Evolutionary conservation across 2,329 filamentous ascomycete species (phyloP).

Genomic region (Aspergillus flavus): DNA sequence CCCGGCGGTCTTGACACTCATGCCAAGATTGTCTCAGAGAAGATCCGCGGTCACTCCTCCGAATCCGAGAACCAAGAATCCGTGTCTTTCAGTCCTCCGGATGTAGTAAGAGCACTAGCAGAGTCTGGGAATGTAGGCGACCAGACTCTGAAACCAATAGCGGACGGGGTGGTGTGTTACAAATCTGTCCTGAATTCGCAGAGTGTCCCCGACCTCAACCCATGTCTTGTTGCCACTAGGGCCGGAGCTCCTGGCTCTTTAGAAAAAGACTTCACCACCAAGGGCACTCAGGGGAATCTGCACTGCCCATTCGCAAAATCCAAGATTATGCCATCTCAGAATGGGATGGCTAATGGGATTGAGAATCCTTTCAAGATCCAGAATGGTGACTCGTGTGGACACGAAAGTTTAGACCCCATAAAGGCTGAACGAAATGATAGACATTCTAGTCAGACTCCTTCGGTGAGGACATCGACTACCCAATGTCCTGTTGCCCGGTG

Average conservation of each 20-base stretch:
- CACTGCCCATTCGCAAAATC: slow-evolving; percentile 76
- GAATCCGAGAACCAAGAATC: slow-evolving; percentile 46
- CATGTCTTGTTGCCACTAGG: slow-evolving; percentile 43
- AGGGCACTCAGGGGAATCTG: slow-evolving; percentile 76
- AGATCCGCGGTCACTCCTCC: slow-evolving; percentile 34
- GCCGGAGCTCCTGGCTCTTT: slow-evolving; percentile 67
- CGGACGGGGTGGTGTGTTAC: slow-evolving; percentile 44
- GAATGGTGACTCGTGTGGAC: slow-evolving; percentile 46
- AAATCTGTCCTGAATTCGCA: slow-evolving; percentile 36
- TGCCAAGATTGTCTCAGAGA: slow-evolving; percentile 31
- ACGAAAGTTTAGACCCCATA: slow-evolving; percentile 64
- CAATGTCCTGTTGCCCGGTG: slow-evolving; percentile 75
- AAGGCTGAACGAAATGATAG: slow-evolving; percentile 50
- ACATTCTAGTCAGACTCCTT: slow-evolving; percentile 45
- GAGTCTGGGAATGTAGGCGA: slow-evolving; percentile 67
- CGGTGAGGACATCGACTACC: slow-evolving; percentile 51
- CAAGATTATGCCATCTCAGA: slow-evolving; percentile 42
- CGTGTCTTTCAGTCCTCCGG: slow-evolving; percentile 66
- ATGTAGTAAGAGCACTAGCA: slow-evolving; percentile 60
- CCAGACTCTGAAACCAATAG: slow-evolving; percentile 45
- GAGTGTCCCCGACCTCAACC: slow-evolving; percentile 38
- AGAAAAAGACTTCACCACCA: slow-evolving; percentile 88
- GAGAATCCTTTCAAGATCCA: slow-evolving; percentile 41
- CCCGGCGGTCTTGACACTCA: slow-evolving; percentile 34
- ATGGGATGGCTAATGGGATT: slow-evolving; percentile 41